These are phyloP conservation scores for Termitomyces sp. DNA, from an alignment of 768 basidiomycete species.

Conservation along the genomic window DNA sequence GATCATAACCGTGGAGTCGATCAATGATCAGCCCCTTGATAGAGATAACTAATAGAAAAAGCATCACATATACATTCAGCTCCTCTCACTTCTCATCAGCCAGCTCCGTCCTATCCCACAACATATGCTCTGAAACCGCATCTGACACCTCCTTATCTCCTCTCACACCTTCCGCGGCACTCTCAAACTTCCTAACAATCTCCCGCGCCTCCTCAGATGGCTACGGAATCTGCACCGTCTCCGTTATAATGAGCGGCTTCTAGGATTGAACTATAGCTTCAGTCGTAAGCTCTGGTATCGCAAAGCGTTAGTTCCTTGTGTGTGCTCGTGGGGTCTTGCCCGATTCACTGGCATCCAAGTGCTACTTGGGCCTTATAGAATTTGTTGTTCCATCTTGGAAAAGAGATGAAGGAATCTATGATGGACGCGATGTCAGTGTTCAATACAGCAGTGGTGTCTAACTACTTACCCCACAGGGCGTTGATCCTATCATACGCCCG, in stretches of 20 bases:
- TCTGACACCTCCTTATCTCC: slow-evolving; percentile 65
- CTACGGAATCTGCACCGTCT: slow-evolving; percentile 63
- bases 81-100: slow-evolving; percentile 84
- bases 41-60: no score
- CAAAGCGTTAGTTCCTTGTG: slow-evolving; percentile 54
- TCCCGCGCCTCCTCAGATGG: slow-evolving; percentile 50
- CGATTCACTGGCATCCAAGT: slow-evolving; percentile 71
- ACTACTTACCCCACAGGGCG: slow-evolving; percentile 52
- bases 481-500: slow-evolving; percentile 90
- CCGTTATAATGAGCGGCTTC: slow-evolving; percentile 46
- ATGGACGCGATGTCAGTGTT: no score
- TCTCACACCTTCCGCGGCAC: slow-evolving; percentile 47
- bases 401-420: slow-evolving; percentile 44
- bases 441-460: background rate
- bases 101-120: slow-evolving; percentile 57
- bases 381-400: slow-evolving; percentile 62
- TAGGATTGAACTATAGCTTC: slow-evolving; percentile 48
- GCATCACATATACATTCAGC: no score
- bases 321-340: slow-evolving; percentile 32
- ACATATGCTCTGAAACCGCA: slow-evolving; percentile 76
- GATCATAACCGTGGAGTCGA: no score
- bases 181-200: slow-evolving; percentile 39
- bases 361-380: slow-evolving; percentile 89
- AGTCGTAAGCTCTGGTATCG: slow-evolving; percentile 43
- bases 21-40: no score